These are phyloP conservation scores for Macrotyloma uniflorum DNA, from an alignment of 306 rosid genomes.

Conservation along the genomic window DNA sequence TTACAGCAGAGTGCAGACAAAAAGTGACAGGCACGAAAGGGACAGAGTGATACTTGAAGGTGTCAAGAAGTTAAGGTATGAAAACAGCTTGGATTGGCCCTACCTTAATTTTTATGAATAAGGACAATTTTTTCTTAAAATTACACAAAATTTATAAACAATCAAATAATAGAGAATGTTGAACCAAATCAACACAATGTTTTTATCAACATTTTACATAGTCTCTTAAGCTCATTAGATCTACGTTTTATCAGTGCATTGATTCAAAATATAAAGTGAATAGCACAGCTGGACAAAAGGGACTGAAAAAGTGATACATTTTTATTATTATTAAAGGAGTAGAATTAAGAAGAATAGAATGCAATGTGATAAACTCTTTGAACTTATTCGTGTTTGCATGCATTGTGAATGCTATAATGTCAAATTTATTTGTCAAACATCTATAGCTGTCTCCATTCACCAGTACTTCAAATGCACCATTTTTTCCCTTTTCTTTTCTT, in stretches of 20 bases:
- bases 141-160: too few relatives aligned
- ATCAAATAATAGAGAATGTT: too few relatives aligned
- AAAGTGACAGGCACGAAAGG: not conserved
- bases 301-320: not conserved
- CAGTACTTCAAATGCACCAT: not conserved
- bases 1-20: not conserved
- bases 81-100: too few relatives aligned
- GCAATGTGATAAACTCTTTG: not conserved
- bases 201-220: too few relatives aligned
- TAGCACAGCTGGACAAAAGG: not conserved
- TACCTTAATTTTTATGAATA: too few relatives aligned
- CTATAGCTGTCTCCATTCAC: not conserved
- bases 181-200: too few relatives aligned
- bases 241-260: too few relatives aligned
- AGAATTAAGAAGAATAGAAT: not conserved
- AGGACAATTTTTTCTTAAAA: too few relatives aligned
- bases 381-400: not conserved
- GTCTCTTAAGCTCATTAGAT: too few relatives aligned
- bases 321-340: not conserved
- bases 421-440: not conserved
- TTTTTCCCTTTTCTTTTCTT: not conserved
- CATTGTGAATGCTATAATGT: not conserved
- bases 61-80: too few relatives aligned
- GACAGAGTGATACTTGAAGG: not conserved
- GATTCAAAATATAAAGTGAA: too few relatives aligned